Evolutionary conservation across 2,329 filamentous ascomycete genomes (phyloP).

Genomic region (Tolypocladium ophioglossoides): DNA sequence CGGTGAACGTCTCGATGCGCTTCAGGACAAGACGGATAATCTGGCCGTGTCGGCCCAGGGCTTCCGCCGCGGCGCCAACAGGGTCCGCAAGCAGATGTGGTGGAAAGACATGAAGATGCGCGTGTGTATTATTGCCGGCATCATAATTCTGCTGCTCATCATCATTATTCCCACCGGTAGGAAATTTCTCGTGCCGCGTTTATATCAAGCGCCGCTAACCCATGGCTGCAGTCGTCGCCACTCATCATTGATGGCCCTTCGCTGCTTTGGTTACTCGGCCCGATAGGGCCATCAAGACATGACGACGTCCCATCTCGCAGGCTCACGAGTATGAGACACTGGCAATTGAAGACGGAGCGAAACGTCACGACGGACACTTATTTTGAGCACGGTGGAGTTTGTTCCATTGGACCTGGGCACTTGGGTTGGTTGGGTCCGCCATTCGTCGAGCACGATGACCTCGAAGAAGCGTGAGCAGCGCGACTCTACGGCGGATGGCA

Average conservation of each 20-base stretch:
- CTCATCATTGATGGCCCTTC: conserved; percentile 14
- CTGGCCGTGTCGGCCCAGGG: conserved; percentile 86
- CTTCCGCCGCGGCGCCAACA: conserved; percentile 92
- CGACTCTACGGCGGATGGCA: not conserved
- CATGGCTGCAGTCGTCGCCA: conserved; percentile 21
- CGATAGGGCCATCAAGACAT: conserved; percentile 1
- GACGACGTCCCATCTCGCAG: conserved; percentile 1
- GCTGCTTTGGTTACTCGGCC: conserved; percentile 14
- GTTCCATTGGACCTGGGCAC: conserved; percentile 17
- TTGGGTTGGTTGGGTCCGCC: conserved; percentile 18
- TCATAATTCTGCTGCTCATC: conserved; percentile 83
- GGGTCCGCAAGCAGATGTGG: conserved; percentile 97
- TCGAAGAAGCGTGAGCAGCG: not conserved
- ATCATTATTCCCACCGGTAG: conserved; percentile 90
- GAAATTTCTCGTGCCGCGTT: conserved; percentile 2
- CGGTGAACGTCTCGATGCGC: conserved; percentile 75
- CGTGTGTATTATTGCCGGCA: conserved; percentile 84
- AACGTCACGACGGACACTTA: conserved; percentile 12
- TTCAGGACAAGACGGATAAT: conserved; percentile 93
- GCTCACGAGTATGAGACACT: not conserved
- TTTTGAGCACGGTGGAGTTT: conserved; percentile 26
- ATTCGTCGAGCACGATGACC: not conserved
- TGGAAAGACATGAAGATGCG: conserved; percentile 99
- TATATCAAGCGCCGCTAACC: not conserved
- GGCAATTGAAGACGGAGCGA: not conserved